Evolutionary conservation across 495 filamentous ascomycete species (phyloP), one percentile per base, ranked within the genome.

Genomic region (Pyrenopolyporus hunteri): DNA sequence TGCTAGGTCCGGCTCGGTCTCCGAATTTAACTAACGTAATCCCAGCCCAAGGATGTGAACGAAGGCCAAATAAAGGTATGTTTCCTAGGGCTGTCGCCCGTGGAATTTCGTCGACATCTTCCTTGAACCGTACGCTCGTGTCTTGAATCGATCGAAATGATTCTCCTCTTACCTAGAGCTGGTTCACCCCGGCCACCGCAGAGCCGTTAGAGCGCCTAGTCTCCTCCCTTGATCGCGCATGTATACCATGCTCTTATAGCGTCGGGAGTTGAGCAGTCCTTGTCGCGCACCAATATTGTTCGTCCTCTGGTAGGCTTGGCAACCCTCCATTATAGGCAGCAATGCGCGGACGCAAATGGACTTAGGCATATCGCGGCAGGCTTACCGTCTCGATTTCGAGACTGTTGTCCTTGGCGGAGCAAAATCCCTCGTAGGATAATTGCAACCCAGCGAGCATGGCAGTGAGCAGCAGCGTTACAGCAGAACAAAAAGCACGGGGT

Each of bases 1-100:
- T 55, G 19, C 13, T 26, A 23, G 25, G 1, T 14, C 10, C 3
- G 20, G 4, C 6, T 19, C 26, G 8, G 36, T 39, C 29, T 36
- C 32, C 46, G 20, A 1, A 32, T n/a, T 20, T 47, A 40, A 54
- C 86, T 92, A 83, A 91, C 74, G 49, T 49, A 13, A 11, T 44
- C 33, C 11, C 63, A 98, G 92, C 94, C 94, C 72, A 82, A 84
- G 78, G 94, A 98, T 88, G 91, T 98, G 75, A 89, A 84, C 79
- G 94, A 97, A 81, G 78, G 72, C 75, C 89, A 91, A 86, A 92
- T 98, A 81, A 97, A 98, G 95, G 94, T 98, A 98, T 92, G 94
- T 98, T 91, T 86, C 89, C 81, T 78, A 80, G 76, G 79, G 76
- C 72, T 59, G 58, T 72, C 59, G 77, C 78, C 78, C 75, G 73